Conservation (phyloP, 2,329 filamentous ascomycete species). For the Xylaria sp. region DNA sequence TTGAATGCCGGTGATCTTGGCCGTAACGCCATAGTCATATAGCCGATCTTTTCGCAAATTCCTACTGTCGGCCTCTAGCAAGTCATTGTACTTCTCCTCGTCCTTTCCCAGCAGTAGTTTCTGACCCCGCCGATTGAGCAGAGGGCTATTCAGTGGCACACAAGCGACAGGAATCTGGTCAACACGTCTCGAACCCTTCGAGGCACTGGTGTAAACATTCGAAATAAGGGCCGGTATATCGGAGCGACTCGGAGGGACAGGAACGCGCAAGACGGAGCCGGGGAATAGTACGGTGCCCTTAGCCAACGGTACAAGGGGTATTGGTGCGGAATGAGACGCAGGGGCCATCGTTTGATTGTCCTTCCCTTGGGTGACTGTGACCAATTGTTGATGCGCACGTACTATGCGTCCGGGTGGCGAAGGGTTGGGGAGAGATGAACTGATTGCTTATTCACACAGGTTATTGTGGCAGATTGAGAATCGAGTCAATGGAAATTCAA, state of each 20-base stretch:
- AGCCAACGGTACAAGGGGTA: constrained; percentile 84
- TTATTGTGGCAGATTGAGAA: no score
- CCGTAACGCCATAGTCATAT: constrained; percentile 81
- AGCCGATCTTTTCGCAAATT: constrained; percentile 73
- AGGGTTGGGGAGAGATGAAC: neutral
- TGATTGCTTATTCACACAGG: no score
- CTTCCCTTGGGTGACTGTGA: neutral
- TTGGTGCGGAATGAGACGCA: constrained; percentile 47
- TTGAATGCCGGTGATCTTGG: constrained; percentile 79
- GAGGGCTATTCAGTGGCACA: constrained; percentile 80
- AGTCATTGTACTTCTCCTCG: constrained; percentile 55
- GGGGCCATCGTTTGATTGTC: constrained; percentile 38
- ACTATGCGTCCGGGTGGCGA: neutral
- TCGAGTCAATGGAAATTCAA: neutral
- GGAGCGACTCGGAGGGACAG: constrained; percentile 77
- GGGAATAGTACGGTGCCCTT: constrained; percentile 83
- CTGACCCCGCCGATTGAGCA: constrained; percentile 76
- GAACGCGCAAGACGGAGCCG: constrained; percentile 82
- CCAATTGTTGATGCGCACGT: neutral
- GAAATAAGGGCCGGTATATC: constrained; percentile 90
- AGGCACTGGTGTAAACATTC: constrained; percentile 78
- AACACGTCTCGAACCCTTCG: constrained; percentile 68
- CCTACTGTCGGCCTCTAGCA: constrained; percentile 60
- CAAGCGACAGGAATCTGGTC: constrained; percentile 81
- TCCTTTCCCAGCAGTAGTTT: constrained; percentile 69